Evolutionary conservation across 2,329 filamentous ascomycete genomes (phyloP), one percentile per base, ranked within the genome.

Genomic region (Cercospora beticola): DNA sequence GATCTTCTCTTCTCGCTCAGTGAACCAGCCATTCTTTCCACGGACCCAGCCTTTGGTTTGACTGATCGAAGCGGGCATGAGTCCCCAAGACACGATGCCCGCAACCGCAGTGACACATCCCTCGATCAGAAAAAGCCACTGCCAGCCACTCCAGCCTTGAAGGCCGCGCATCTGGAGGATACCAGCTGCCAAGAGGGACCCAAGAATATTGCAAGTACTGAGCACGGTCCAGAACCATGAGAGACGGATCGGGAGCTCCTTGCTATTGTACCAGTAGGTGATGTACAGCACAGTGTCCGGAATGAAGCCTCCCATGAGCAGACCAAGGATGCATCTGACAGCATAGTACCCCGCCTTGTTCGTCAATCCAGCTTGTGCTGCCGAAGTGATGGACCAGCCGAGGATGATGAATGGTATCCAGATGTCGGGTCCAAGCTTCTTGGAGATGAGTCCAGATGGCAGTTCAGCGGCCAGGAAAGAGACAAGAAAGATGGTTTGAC

Each of bases 1-100:
- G 72, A 90, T 90, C 67, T 87, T 85, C 74, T 92, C 89, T 75
- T 92, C 88, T 1, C 83, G 83, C 74, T 90, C 89, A 2, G 81
- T 83, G 23, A 73, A 73, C 70, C 71, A 73, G 21, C 85, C 86
- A 87, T 31, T 85, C 86, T 77, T 90, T 90, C 89, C 89, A 90
- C 86, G 87, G 69, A 92, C 83, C 58, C 83, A 77, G 31, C 85
- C 84, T 77, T 74, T 67, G 16, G 90, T 92, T 61, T 88, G 84
- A 0, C 88, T 89, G 0, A 90, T 90, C 0, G 88, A 81, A 3
- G 81, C 77, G 0, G 81, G 81, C 57, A 83, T 74, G 26, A 82
- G 79, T 14, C 77, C 77, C 68, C 72, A 77, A 7, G 76, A 76
- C 1, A 73, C 63, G 23, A 79, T 66, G 0, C 76, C 76, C 23